Evolutionary conservation across 2,329 filamentous ascomycete species (phyloP).

Genomic region (Chaetomium globosum): DNA sequence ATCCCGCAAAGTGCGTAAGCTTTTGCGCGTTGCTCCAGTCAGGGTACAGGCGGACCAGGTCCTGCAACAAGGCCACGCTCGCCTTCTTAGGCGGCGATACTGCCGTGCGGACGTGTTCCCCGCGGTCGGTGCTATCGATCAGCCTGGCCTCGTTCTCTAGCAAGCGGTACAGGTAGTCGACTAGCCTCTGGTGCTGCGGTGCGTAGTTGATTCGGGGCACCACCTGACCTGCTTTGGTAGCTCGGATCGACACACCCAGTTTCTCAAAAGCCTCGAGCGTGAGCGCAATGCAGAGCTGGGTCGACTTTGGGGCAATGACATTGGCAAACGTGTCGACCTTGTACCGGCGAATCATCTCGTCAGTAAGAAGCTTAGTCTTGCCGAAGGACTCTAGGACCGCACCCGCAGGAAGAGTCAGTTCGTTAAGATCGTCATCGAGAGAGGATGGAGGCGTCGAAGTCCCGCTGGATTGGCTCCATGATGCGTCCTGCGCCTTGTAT

Average conservation of each 20-base stretch:
- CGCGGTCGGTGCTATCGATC: not conserved
- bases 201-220: not conserved
- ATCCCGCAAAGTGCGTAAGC: slow-evolving; percentile 30
- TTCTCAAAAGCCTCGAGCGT: slow-evolving; percentile 10
- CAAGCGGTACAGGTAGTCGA: not conserved
- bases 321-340: not conserved
- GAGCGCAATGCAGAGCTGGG: not conserved
- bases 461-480: too few species aligned
- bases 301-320: slow-evolving; percentile 33
- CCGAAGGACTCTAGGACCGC: not conserved
- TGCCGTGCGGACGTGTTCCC: not conserved
- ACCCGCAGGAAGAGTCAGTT: not conserved
- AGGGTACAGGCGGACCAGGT: not conserved
- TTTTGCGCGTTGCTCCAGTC: not conserved
- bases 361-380: not conserved
- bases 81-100: not conserved
- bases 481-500: too few species aligned
- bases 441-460: too few species aligned
- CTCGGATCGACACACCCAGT: slow-evolving; percentile 4
- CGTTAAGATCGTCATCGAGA: too few species aligned
- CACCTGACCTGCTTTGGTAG: not conserved
- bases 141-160: not conserved
- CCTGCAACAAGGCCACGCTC: not conserved
- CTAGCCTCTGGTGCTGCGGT: not conserved
- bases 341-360: not conserved